phyloP scores from a whole-genome alignment of 1,284 basidiomycete genomes.

The Vanrija sp. region DNA sequence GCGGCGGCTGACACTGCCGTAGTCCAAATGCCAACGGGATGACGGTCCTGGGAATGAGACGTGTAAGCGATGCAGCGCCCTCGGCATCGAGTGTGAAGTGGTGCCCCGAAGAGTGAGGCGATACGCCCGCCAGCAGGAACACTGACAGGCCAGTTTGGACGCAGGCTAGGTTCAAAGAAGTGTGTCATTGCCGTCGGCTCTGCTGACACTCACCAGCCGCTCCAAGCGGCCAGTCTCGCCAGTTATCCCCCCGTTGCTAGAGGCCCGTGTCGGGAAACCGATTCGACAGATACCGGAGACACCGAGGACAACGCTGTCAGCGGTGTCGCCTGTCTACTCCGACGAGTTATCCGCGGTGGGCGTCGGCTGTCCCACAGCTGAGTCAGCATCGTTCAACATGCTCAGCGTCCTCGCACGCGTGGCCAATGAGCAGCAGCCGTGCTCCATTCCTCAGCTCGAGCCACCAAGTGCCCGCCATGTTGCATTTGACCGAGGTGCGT shows the following conservation, averaged over 20 bases:
- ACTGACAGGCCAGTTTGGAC: constrained; percentile 13
- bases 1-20: neutral
- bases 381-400: constrained; percentile 13
- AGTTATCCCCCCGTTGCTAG: too few relatives aligned
- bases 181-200: neutral
- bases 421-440: constrained; percentile 16
- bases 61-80: constrained; percentile 12
- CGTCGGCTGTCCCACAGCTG: neutral
- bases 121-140: neutral
- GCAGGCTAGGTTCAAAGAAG: constrained; percentile 22
- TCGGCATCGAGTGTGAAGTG: constrained; percentile 8
- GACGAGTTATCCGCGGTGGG: neutral
- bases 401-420: constrained; percentile 19
- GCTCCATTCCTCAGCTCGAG: neutral
- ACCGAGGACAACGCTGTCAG: neutral
- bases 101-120: constrained; percentile 13
- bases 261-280: too few relatives aligned
- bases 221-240: neutral
- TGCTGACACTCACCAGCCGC: neutral
- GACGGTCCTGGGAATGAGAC: neutral
- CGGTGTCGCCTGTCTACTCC: neutral
- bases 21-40: constrained; percentile 14
- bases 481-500: constrained; percentile 10
- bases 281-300: too few relatives aligned
- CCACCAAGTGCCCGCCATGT: neutral